A percentile compares a stretch with the other conserved stretches of the same genome.
Conservation (phyloP, 163 green algal genomes). For the Coccomyxa subellipsoidea region DNA sequence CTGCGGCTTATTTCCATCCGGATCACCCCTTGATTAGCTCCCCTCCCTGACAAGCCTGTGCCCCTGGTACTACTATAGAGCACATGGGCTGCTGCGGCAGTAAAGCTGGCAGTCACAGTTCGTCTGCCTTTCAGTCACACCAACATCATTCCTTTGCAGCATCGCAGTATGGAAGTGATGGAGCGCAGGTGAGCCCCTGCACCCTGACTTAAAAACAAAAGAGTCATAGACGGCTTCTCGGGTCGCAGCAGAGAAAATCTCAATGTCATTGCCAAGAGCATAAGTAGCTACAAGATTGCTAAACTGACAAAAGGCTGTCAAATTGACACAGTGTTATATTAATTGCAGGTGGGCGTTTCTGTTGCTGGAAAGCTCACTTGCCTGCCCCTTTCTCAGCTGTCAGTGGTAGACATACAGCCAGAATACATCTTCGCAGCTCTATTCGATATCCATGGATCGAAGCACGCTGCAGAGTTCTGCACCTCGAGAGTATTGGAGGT, state of each 20-base stretch:
- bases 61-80: background rate
- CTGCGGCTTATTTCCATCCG: no score
- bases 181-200: background rate
- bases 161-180: background rate
- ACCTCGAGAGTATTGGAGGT: background rate
- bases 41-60: background rate
- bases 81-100: background rate
- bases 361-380: background rate
- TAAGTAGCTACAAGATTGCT: no score
- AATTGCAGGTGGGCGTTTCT: background rate
- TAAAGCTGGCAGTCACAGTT: background rate
- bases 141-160: background rate
- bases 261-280: no score
- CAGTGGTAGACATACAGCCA: background rate
- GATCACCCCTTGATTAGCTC: background rate
- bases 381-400: background rate
- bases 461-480: background rate
- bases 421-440: background rate
- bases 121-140: background rate
- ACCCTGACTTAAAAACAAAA: no score
- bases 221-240: no score
- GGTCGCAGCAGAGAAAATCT: no score
- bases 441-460: background rate
- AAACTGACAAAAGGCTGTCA: no score
- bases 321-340: no score